phyloP scores from a whole-genome alignment of 2,329 filamentous ascomycete species.

The Dactylellina drechsleri region DNA sequence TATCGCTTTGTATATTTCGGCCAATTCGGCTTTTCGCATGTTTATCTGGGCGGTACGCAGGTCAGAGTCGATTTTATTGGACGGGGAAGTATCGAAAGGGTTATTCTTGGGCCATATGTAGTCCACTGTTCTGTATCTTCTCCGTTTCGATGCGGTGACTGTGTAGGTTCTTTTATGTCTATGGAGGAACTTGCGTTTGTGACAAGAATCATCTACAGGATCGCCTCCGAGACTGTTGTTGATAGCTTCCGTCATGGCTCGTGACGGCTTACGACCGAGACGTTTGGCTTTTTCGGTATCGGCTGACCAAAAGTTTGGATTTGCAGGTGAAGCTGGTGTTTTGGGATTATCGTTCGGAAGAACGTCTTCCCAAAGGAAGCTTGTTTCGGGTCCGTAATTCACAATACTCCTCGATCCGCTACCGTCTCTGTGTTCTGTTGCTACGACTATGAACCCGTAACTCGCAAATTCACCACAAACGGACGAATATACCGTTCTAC shows the following conservation, averaged over 20 bases:
- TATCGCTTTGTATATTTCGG: constrained; percentile 71
- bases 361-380: constrained; percentile 29
- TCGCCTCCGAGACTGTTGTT: constrained; percentile 24
- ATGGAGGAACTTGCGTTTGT: constrained; percentile 18
- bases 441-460: constrained; percentile 81
- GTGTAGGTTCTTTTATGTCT: constrained; percentile 7
- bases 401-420: constrained; percentile 79
- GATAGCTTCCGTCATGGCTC: constrained; percentile 29
- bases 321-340: constrained; percentile 11
- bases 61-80: constrained; percentile 70
- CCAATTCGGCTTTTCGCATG: constrained; percentile 72
- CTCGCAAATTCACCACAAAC: constrained; percentile 80
- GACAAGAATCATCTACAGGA: constrained; percentile 17
- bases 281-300: constrained; percentile 20
- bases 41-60: constrained; percentile 72
- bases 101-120: constrained; percentile 60
- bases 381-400: constrained; percentile 61
- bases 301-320: constrained; percentile 25
- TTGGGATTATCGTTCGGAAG: not conserved
- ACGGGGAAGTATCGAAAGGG: constrained; percentile 64
- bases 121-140: constrained; percentile 60
- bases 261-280: constrained; percentile 29
- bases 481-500: constrained; percentile 85
- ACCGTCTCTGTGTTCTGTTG: constrained; percentile 84
- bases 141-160: constrained; percentile 60